Percentiles rank a stretch among this genome's conserved stretches.
These are phyloP conservation scores for Chlorella sorokiniana DNA, from an alignment of 139 green algal species.

Conservation along the genomic window DNA sequence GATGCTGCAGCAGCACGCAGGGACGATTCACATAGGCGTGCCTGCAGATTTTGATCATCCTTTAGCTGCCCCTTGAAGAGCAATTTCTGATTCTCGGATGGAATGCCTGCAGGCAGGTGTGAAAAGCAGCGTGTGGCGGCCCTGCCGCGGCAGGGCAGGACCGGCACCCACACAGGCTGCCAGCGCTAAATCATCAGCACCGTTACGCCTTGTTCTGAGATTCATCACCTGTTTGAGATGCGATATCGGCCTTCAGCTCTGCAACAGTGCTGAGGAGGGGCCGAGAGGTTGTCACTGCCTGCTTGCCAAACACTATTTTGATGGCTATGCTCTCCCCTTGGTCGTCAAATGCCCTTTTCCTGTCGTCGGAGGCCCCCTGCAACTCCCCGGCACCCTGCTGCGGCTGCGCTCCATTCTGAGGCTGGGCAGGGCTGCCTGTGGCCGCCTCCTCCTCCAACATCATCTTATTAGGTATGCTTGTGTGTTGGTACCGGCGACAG, in stretches of 20 bases:
- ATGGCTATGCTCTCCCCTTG: not conserved
- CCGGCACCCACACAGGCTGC: not conserved
- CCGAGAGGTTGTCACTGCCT: slow-evolving; percentile 35
- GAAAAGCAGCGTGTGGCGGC: no score
- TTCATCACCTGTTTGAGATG: slow-evolving; percentile 1
- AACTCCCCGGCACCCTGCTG: not conserved
- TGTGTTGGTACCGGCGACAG: no score
- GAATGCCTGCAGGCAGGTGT: slow-evolving; percentile 32
- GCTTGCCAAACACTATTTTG: slow-evolving; percentile 55
- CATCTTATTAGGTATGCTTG: no score
- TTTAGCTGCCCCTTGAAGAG: slow-evolving; percentile 60
- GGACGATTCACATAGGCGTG: not conserved
- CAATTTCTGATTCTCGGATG: slow-evolving; percentile 56
- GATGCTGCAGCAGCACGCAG: not conserved
- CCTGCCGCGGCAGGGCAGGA: not conserved
- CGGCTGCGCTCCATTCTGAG: no score
- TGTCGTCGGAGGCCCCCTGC: not conserved
- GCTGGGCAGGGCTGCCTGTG: no score
- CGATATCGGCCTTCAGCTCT: slow-evolving; percentile 47
- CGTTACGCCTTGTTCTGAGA: not conserved
- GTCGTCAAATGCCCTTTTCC: not conserved
- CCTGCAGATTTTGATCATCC: slow-evolving; percentile 43
- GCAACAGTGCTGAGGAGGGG: slow-evolving; percentile 42
- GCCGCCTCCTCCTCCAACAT: no score
- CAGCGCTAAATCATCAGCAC: not conserved